Evolutionary conservation across 1,284 basidiomycete species (phyloP).

Genomic region (Irpex lacteus): DNA sequence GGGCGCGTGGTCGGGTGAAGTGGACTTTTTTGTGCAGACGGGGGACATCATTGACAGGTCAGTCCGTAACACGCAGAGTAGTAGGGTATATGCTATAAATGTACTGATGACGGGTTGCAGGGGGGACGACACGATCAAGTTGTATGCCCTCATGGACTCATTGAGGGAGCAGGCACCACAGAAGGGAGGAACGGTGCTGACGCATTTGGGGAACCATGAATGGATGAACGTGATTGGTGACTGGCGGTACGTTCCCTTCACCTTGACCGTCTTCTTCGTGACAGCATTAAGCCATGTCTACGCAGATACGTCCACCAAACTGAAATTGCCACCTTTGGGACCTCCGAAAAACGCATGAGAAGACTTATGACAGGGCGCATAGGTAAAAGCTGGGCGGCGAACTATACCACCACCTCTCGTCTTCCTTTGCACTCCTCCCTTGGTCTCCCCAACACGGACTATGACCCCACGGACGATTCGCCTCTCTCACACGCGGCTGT

Average conservation of each 20-base stretch:
- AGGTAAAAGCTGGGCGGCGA: constrained; percentile 79
- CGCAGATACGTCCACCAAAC: constrained; percentile 78
- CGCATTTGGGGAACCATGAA: constrained; percentile 87
- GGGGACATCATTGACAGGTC: constrained; percentile 91
- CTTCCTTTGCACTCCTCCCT: constrained; percentile 74
- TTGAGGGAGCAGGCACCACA: constrained; percentile 73
- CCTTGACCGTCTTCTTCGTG: not conserved
- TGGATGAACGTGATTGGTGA: constrained; percentile 90
- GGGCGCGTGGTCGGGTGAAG: constrained; percentile 74
- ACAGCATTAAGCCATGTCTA: constrained; percentile 12
- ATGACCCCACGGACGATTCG: constrained; percentile 42
- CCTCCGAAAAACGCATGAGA: constrained; percentile 65
- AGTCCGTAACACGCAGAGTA: constrained; percentile 13
- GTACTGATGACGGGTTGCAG: constrained; percentile 34
- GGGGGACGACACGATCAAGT: constrained; percentile 82
- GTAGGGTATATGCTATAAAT: no score
- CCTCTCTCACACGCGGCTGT: constrained; percentile 73
- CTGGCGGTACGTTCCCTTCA: constrained; percentile 59
- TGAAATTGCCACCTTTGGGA: constrained; percentile 81
- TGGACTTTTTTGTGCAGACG: constrained; percentile 87
- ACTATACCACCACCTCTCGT: constrained; percentile 82
- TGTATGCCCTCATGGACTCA: constrained; percentile 80
- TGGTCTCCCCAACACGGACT: constrained; percentile 71
- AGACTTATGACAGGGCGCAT: constrained; percentile 76
- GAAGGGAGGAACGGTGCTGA: constrained; percentile 72